These are phyloP conservation scores for Fusarium poae DNA, from an alignment of 2,329 filamentous ascomycete genomes.

Conservation along the genomic window DNA sequence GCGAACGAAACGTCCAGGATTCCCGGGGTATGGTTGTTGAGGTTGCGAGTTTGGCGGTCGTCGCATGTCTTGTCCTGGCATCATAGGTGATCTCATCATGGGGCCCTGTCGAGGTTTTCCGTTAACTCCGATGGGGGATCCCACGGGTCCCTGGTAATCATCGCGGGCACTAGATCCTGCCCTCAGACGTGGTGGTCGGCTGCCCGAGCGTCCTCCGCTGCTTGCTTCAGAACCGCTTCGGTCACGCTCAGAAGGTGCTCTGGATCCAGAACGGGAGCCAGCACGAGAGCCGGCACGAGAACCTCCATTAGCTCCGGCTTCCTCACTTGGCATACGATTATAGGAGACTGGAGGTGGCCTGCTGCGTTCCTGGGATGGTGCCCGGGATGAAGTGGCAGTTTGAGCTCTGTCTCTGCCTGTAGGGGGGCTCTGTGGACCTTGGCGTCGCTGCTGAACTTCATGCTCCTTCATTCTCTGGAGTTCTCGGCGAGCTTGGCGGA, in stretches of 20 bases:
- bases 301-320: slow-evolving; percentile 51
- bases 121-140: slow-evolving; percentile 43
- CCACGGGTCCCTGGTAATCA: slow-evolving; percentile 50
- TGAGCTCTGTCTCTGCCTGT: slow-evolving; percentile 41
- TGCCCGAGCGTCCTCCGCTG: slow-evolving; percentile 57
- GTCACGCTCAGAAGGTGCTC: slow-evolving; percentile 60
- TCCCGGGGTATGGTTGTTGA: slow-evolving; percentile 51
- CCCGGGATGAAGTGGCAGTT: slow-evolving; percentile 49
- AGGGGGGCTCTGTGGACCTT: slow-evolving; percentile 34
- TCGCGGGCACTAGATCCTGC: slow-evolving; percentile 57
- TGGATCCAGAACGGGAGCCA: slow-evolving; percentile 47
- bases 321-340: slow-evolving; percentile 60
- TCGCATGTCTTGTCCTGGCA: slow-evolving; percentile 60
- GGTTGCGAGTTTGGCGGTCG: slow-evolving; percentile 64
- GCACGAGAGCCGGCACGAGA: slow-evolving; percentile 35
- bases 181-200: slow-evolving; percentile 57
- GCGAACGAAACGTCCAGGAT: slow-evolving; percentile 43
- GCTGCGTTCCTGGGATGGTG: slow-evolving; percentile 60
- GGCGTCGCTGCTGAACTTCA: slow-evolving; percentile 61
- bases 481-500: slow-evolving; percentile 69
- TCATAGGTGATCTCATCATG: slow-evolving; percentile 60
- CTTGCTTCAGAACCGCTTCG: slow-evolving; percentile 69
- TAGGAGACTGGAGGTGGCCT: slow-evolving; percentile 59
- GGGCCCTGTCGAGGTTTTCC: slow-evolving; percentile 48
- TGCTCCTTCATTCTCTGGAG: slow-evolving; percentile 68